These are phyloP conservation scores for Moesziomyces sp. DNA, from an alignment of 1,284 basidiomycete genomes.

Conservation along the genomic window DNA sequence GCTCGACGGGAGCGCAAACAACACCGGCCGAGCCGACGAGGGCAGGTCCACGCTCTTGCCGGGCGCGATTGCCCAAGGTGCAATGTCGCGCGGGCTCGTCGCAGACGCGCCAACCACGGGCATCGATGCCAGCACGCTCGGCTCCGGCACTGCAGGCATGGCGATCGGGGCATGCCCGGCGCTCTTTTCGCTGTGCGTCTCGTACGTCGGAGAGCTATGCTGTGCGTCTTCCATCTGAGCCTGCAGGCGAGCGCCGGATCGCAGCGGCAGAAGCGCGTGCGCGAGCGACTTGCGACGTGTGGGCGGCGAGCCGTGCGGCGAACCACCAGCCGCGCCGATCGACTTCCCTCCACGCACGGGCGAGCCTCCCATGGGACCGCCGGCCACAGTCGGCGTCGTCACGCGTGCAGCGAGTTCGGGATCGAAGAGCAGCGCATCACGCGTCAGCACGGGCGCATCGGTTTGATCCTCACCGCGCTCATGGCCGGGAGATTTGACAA, in stretches of 20 bases:
- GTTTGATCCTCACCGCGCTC: conserved; percentile 18
- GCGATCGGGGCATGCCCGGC: conserved; percentile 5
- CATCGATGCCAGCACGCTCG: neutral
- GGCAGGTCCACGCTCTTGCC: conserved; percentile 7
- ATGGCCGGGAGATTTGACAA: conserved; percentile 14
- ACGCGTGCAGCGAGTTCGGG: conserved; percentile 35
- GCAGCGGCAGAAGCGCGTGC: conserved; percentile 15
- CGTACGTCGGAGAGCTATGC: conserved; percentile 3
- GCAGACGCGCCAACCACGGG: neutral
- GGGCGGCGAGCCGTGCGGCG: conserved; percentile 17
- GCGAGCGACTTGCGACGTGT: conserved; percentile 19
- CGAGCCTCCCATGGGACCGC: neutral
- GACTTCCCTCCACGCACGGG: neutral
- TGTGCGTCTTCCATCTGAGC: conserved; percentile 12
- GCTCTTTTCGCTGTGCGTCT: conserved; percentile 5
- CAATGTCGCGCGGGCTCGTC: conserved; percentile 21
- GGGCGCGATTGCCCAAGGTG: conserved; percentile 21
- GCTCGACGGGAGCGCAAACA: conserved; percentile 19
- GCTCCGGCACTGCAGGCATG: conserved; percentile 10
- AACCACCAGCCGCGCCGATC: conserved; percentile 5
- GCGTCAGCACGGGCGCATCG: conserved; percentile 28
- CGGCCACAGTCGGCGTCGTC: conserved; percentile 3
- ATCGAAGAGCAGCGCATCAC: conserved; percentile 44
- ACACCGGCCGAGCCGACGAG: conserved; percentile 12
- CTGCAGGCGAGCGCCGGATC: conserved; percentile 20